Base-by-base conservation (phyloP, 2,329 filamentous ascomycete species). In the Peltaster fructicola region DNA sequence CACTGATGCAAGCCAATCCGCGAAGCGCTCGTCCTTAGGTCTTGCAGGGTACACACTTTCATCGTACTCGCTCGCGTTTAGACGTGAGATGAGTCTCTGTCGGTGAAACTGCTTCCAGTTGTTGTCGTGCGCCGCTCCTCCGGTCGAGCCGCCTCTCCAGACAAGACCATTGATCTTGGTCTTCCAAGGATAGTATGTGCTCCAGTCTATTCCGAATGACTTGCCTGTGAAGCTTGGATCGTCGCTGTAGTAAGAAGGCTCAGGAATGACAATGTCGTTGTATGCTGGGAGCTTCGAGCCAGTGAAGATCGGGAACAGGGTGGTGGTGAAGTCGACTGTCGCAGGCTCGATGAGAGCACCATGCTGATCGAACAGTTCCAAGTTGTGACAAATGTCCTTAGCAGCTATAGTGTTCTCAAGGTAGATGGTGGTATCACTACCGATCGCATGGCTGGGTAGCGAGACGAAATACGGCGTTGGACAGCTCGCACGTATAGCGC, bases 41-140 rank as follows among this genome's bases (percentile, higher is more conserved):
- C 13, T 13, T 8, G 9, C 9, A 9, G 9, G 13, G 21, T 13
- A 22, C 10, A 9, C 12, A 14, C 10, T 13, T 9, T 22, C 21
- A 14, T 14, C 15, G 11, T 22, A 6, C 5, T 57, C 58, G 6
- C 69, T 73, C 5, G 54, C 63, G 36, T 80, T 79, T 39, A 70
- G 63, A 66, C 78, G 73, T 21, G 68, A 57, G 2, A 79, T 61
- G 38, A 80, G 75, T 1, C 75, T 69, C 40, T 80, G 75, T 3
- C 75, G 66, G 32, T 80, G 74, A 40, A 77, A 79, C 0, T 64
- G 61, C 7, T 56, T 61, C 73, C 73, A 80, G 36, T 68, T 78
- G 8, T 57, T 38, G 15, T 35, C 33, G 8, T 41, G 43, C 26
- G 53, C 50, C 3, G 49, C 47, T 3, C 57, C 58, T 2, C 57